Evolutionary conservation across 345 rosid genomes (phyloP).

Genomic region (Lepidium sativum): DNA sequence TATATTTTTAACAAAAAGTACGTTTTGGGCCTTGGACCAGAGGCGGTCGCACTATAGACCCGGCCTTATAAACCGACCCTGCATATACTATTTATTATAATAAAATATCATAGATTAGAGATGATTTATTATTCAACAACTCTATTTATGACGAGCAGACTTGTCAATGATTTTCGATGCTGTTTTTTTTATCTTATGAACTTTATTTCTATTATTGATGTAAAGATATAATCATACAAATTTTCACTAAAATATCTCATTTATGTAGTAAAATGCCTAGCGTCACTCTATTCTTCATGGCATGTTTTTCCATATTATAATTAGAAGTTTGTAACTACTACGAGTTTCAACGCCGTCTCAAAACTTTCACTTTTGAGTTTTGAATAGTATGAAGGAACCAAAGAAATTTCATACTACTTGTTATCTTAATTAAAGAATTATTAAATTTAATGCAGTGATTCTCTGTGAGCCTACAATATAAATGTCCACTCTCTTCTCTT

Average conservation of each 20-base stretch:
- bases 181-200: not conserved
- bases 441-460: not conserved
- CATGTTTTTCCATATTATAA: not conserved
- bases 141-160: not conserved
- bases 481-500: not conserved
- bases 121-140: not conserved
- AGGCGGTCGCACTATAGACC: too few species aligned
- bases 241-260: not conserved
- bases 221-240: not conserved
- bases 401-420: slow-evolving; percentile 4
- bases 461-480: not conserved
- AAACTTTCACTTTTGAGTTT: not conserved
- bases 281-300: not conserved
- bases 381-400: slow-evolving; percentile 9
- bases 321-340: not conserved
- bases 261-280: not conserved
- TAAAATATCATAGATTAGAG: too few species aligned
- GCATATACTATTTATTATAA: too few species aligned
- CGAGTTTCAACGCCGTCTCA: slow-evolving; percentile 7
- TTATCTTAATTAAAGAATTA: not conserved
- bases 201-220: not conserved
- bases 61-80: too few species aligned
- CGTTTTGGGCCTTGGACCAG: too few species aligned
- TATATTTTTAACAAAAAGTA: too few species aligned
- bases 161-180: not conserved